Base-by-base conservation (phyloP, 2,329 filamentous ascomycete species). In the Leptodontidium sp. region DNA sequence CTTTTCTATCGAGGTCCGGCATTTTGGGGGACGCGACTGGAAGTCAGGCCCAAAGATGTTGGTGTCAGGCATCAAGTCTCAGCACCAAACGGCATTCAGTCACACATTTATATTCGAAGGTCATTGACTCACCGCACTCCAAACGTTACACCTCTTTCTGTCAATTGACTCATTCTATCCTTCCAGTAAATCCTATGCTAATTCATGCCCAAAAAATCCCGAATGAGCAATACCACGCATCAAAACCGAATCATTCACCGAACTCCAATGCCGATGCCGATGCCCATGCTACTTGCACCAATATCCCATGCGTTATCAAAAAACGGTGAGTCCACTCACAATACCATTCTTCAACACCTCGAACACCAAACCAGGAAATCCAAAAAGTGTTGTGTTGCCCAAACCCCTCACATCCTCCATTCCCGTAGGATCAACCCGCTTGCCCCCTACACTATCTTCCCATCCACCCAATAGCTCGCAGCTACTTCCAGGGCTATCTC, bases 301-400 rank as follows among this genome's bases (percentile, higher is more conserved):
- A 61, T 53, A 57, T 49, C 35, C 57, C 45, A 61, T 68, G 57
- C 57, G 65, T 47, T 45, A 38, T 78, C 67, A 97, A 82, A 94
- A 97, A 29, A 97, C 90, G 11, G 95, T 98, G 78, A 98, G 84
- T 32, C 93, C 92, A 80, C 93, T 97, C 29, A 99, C 92, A 70
- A 89, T 91, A 4, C 93, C 94, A 77, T 97, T 98, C 88, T 93
- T 94, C 79, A 98, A 81, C 35, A 99, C 95, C 81, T 99, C 96
- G 82, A 99, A 98, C 58, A 98, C 89, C 80, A 98, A 82, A 0
- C 96, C 95, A 0, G 96, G 95, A 77, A 98, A 98, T 1, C 95
- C 94, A 82, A 93, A 98, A 35, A 99, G 81, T 70, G 94, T 95
- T 17, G 94, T 97, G 66, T 91, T 91, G 24, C 88, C 88, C 70